Evolutionary conservation across 2,329 filamentous ascomycete species (phyloP).

Genomic region (Clarireedia homoeocarpa): DNA sequence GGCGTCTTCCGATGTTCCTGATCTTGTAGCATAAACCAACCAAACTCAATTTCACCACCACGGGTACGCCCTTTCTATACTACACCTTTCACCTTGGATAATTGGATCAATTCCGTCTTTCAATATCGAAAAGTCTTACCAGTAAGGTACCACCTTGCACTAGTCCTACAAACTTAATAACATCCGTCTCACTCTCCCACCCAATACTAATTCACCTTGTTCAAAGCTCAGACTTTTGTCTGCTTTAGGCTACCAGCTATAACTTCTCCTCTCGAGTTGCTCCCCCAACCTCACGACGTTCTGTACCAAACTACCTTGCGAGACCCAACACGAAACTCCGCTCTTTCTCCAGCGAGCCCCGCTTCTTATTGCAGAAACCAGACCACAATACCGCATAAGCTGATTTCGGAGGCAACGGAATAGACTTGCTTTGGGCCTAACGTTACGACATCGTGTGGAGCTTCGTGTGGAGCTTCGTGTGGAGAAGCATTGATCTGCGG

Average conservation of each 20-base stretch:
- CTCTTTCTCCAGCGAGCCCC: neutral
- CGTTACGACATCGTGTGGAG: no score
- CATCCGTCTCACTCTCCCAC: neutral
- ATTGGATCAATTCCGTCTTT: neutral
- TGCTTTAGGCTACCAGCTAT: neutral
- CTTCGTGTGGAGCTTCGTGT: neutral
- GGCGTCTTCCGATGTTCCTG: neutral
- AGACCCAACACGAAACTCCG: neutral
- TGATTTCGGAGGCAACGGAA: neutral
- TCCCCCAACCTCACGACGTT: neutral
- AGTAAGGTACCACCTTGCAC: constrained; percentile 1
- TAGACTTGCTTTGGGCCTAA: neutral
- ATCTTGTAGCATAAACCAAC: neutral
- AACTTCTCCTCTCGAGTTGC: neutral
- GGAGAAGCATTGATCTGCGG: constrained; percentile 1
- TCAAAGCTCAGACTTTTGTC: neutral
- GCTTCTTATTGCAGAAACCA: neutral
- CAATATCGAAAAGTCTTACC: neutral
- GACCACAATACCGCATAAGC: neutral
- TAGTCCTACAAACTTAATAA: neutral
- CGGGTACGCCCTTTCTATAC: neutral
- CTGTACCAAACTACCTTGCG: neutral
- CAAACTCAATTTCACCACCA: neutral
- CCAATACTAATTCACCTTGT: constrained; percentile 1
- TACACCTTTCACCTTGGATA: no score